Evolutionary conservation across 2,329 filamentous ascomycete genomes (phyloP), one percentile per base, ranked within the genome.

Genomic region (Cladosporium cucumerinum): DNA sequence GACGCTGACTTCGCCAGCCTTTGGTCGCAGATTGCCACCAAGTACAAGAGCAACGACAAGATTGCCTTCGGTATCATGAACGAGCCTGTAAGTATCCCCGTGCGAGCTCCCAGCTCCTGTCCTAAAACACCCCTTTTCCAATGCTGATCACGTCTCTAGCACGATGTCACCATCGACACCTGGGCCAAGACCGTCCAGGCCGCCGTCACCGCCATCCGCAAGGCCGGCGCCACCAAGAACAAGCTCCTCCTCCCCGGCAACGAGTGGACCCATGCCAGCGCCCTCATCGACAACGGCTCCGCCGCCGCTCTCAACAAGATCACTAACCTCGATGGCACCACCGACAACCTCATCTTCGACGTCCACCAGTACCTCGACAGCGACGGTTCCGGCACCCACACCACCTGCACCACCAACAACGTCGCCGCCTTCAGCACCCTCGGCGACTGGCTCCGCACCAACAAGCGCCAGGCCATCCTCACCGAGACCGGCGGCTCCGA

Each of bases 1-100:
- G 82, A 89, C 71, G 83, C 81, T 12, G 76, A 86, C 12, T 86
- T 89, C 69, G 83, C 81, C 5, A 78, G 77, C 52, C 75, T 90
- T 5, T 90, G 88, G 88, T 74, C 68, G 48, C 77, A 80, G 71
- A 67, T 80, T 6, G 87, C 88, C 1, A 79, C 76, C 1, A 85
- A 86, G 71, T 90, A 90, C 74, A 81, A 80, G 26, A 71, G 72
- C 8, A 76, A 86, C 55, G 72, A 80, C 39, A 85, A 83, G 66
- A 76, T 90, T 32, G 80, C 84, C 4, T 88, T 90, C 69, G 87
- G 86, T 12, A 73, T 90, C 52, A 90, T 90, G 87, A 91, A 90
- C 76, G 88, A 81, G 77, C 87, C 88, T 3, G 67, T 69, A 65
- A 63, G 66, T 63, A 43, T 34, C 25, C 25, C 5, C 34, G 6